These are phyloP conservation scores for Trypanosoma conorhini DNA, from an alignment of 208 protist species.

Conservation along the genomic window DNA sequence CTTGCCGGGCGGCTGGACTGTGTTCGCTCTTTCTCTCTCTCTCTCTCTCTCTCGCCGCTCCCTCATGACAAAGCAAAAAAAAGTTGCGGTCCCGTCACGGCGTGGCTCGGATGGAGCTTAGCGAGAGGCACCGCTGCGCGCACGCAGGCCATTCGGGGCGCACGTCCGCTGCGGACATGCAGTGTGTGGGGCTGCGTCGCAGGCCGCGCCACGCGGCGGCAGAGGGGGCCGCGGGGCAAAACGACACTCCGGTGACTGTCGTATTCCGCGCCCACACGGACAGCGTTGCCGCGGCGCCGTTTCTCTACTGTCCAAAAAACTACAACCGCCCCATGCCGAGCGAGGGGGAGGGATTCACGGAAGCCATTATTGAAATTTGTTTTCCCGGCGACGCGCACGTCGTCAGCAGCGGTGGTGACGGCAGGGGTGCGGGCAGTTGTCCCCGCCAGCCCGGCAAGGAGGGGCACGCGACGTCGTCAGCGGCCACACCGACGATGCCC, in stretches of 20 bases:
- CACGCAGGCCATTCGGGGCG: too few species aligned
- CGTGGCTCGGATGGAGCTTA: too few species aligned
- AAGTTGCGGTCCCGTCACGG: too few species aligned
- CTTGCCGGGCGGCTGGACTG: background rate
- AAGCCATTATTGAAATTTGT: constrained; percentile 29
- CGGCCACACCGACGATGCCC: background rate
- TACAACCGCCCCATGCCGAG: constrained; percentile 47
- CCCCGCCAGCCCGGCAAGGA: background rate
- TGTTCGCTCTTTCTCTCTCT: constrained; percentile 1
- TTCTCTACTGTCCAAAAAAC: constrained; percentile 81
- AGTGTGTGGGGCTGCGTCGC: constrained; percentile 39
- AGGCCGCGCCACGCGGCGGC: constrained; percentile 41
- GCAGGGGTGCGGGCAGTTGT: background rate
- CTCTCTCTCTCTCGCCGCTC: background rate
- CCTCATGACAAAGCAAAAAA: too few species aligned
- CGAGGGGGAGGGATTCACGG: constrained; percentile 10
- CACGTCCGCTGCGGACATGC: constrained; percentile 12
- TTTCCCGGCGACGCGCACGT: background rate
- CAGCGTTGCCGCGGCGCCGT: constrained; percentile 51
- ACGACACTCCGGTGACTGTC: constrained; percentile 61
- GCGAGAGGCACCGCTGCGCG: too few species aligned
- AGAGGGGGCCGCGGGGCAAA: constrained; percentile 33
- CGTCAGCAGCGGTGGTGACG: background rate
- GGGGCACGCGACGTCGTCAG: background rate
- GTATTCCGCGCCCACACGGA: constrained; percentile 78